phyloP scores from a whole-genome alignment of 352 stramenopile species.

The Phytopythium litorale region DNA sequence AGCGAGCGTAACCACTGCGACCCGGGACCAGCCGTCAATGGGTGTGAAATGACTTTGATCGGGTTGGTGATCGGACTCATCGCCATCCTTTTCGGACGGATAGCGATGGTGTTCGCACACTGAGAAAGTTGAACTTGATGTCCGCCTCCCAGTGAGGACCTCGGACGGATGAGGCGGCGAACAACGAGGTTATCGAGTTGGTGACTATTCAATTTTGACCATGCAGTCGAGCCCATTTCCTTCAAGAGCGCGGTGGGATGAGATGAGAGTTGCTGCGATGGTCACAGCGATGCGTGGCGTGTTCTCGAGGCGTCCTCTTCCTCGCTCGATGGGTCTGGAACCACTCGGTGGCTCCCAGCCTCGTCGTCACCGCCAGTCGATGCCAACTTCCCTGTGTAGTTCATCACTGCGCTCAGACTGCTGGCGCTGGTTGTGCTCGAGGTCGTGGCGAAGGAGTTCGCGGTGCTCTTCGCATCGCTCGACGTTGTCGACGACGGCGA shows the following conservation, averaged over 20 bases:
- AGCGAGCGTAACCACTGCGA: too few species aligned
- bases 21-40: too few species aligned
- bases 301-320: not conserved
- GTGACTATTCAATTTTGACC: not conserved
- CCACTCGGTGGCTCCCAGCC: not conserved
- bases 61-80: too few species aligned
- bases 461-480: not conserved
- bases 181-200: not conserved
- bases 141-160: too few species aligned
- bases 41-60: too few species aligned
- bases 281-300: not conserved
- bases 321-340: not conserved
- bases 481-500: constrained; percentile 2
- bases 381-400: not conserved
- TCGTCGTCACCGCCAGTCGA: not conserved
- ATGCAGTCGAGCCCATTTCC: not conserved
- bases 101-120: too few species aligned
- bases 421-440: not conserved
- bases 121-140: not conserved
- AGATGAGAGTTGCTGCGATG: not conserved
- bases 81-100: too few species aligned
- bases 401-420: not conserved
- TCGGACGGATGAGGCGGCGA: not conserved
- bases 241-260: not conserved
- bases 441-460: not conserved